phyloP scores from a whole-genome alignment of 257 asterid species.

The Rhazya stricta region DNA sequence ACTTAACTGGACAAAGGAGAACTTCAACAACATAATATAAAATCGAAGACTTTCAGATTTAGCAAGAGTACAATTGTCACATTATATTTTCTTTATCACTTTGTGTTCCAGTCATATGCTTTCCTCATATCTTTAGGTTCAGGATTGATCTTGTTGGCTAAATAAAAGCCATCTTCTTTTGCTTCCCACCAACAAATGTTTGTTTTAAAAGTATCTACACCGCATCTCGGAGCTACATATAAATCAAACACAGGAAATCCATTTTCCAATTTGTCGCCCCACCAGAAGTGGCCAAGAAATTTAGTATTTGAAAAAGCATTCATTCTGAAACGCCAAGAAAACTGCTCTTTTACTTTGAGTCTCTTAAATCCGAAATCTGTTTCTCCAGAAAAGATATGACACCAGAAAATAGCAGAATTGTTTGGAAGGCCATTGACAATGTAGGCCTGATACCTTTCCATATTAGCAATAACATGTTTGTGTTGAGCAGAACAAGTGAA shows the following conservation, averaged over 20 bases:
- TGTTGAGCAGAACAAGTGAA: neutral
- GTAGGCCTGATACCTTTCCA: neutral
- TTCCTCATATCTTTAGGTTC: neutral
- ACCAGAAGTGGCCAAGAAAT: neutral
- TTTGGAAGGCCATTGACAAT: neutral
- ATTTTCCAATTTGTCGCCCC: neutral
- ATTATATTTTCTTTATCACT: too few relatives aligned
- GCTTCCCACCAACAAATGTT: neutral
- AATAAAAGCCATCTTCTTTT: slow-evolving; percentile 2
- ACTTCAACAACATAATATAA: too few relatives aligned
- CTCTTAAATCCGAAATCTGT: neutral
- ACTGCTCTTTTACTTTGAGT: neutral
- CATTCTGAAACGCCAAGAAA: neutral
- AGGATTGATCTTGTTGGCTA: neutral
- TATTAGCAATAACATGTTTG: neutral
- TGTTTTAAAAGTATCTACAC: neutral
- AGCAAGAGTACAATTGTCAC: too few relatives aligned
- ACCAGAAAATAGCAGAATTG: neutral
- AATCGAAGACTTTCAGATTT: too few relatives aligned
- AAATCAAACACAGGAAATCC: neutral
- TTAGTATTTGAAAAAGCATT: neutral
- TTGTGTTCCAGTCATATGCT: neutral
- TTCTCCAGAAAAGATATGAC: neutral
- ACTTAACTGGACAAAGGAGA: too few relatives aligned
- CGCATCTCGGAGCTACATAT: neutral